Base-by-base conservation (phyloP, 2,329 filamentous ascomycete species). In the Chaetoscypha palmicola region DNA sequence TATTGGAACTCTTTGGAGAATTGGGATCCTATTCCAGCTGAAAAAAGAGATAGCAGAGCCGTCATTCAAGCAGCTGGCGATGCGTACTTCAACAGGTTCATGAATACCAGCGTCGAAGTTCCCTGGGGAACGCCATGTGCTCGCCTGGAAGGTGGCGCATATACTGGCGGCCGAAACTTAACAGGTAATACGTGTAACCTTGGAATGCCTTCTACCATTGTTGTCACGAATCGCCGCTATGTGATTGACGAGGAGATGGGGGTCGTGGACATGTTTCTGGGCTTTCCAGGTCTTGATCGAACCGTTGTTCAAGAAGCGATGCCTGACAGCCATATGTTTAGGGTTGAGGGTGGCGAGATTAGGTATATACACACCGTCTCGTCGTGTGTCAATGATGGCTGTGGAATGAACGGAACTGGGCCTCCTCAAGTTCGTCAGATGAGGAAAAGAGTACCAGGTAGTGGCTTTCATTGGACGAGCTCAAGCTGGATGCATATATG, bases 231-330 rank as follows among this genome's bases (percentile, higher is more conserved):
- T 31, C 20, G 47, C 3, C 24, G 43, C 5, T 52, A 52, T 45
- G 45, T 52, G n/a, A 24, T 52, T 41, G 50, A 50, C 40, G 45
- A 48, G 38, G 41, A 34, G 31, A n/a, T 50, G 10, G 50, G 50
- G 1, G 43, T 35, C 2, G 45, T 52, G 31, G 43, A 47, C 41
- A 47, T 52, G 7, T 52, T 45, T 42, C 45, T 46, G 43, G 38
- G 38, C 3, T 46, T 46, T 34, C 38, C 38, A 3, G 44, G 44
- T 14, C 19, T 46, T 23, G 44, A 46, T 38, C 16, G 38, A 11
- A 38, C 21, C 9, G 38, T 41, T 17, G 44, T 23, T 4, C 11
- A 48, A 26, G 39, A 37, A 17, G 22, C 41, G 36, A 48, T 38
- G 37, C 48, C 48, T 16, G 43, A 50, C 32, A 50, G 50, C 44